A percentile compares a stretch with the other conserved stretches of the same genome.
Conservation (phyloP, 1,139 yeast species). For the Hansenula anomala region DNA sequence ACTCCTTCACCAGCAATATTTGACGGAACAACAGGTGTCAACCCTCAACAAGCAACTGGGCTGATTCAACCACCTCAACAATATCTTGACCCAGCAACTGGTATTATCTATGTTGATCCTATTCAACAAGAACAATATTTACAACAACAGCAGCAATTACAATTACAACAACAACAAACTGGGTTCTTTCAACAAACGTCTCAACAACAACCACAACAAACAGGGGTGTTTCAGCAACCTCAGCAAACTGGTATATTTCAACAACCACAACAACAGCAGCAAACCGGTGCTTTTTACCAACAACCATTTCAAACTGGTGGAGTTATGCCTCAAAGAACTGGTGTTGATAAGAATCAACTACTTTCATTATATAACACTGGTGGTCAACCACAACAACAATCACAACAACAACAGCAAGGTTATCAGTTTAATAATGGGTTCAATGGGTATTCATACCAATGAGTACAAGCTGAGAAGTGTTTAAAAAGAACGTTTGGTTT, state of each 20-base stretch:
- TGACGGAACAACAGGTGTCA: slow-evolving; percentile 13
- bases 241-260: not conserved
- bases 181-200: slow-evolving; percentile 1
- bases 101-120: slow-evolving; percentile 52
- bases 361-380: slow-evolving; percentile 21
- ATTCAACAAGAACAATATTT: slow-evolving; percentile 49
- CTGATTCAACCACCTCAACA: slow-evolving; percentile 36
- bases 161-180: slow-evolving; percentile 12
- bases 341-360: slow-evolving; percentile 18
- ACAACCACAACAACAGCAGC: slow-evolving; percentile 3
- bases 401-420: slow-evolving; percentile 15
- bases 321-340: slow-evolving; percentile 15
- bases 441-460: slow-evolving; percentile 1
- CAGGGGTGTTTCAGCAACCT: slow-evolving; percentile 2
- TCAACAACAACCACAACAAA: slow-evolving; percentile 9
- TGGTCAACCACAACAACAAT: slow-evolving; percentile 9
- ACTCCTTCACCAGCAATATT: slow-evolving; percentile 24
- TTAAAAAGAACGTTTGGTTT: no score
- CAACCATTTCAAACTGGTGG: slow-evolving; percentile 5
- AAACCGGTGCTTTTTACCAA: slow-evolving; percentile 2
- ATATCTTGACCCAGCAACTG: slow-evolving; percentile 59
- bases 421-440: slow-evolving; percentile 7
- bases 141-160: slow-evolving; percentile 31
- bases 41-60: slow-evolving; percentile 19
- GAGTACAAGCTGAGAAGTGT: slow-evolving; percentile 1